phyloP scores from a whole-genome alignment of 148 eudicot genomes.

The Cornus florida region DNA sequence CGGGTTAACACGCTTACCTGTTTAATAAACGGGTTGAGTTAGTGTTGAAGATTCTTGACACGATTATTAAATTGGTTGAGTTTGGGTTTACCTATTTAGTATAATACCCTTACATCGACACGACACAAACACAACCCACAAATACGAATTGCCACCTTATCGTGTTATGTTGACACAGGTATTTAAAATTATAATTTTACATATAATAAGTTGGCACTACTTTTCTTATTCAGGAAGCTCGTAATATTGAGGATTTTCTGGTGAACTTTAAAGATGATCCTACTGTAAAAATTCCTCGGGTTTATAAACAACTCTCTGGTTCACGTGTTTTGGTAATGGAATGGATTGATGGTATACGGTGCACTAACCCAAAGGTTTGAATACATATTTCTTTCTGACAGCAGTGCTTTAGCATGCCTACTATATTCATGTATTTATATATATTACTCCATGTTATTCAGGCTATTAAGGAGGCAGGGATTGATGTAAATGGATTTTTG shows the following conservation, averaged over 20 bases:
- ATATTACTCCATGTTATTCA: constrained; percentile 27
- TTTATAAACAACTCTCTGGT: constrained; percentile 80
- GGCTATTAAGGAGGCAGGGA: constrained; percentile 88
- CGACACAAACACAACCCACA: too few relatives aligned
- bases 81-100: too few relatives aligned
- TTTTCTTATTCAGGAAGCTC: constrained; percentile 69
- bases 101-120: too few relatives aligned
- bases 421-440: neutral
- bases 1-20: too few relatives aligned
- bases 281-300: constrained; percentile 93
- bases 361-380: constrained; percentile 94
- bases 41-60: too few relatives aligned
- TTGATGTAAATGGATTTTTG: constrained; percentile 86
- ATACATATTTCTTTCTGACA: neutral
- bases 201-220: neutral
- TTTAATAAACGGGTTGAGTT: too few relatives aligned
- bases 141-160: too few relatives aligned
- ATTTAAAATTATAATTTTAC: neutral
- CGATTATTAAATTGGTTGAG: too few relatives aligned
- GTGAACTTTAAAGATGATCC: constrained; percentile 96
- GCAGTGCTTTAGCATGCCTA: too few relatives aligned
- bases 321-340: constrained; percentile 98
- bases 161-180: too few relatives aligned
- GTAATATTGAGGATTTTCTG: constrained; percentile 92
- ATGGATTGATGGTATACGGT: constrained; percentile 99